Base-by-base conservation (phyloP, 2,329 filamentous ascomycete genomes). In the Ustulina deusta region DNA sequence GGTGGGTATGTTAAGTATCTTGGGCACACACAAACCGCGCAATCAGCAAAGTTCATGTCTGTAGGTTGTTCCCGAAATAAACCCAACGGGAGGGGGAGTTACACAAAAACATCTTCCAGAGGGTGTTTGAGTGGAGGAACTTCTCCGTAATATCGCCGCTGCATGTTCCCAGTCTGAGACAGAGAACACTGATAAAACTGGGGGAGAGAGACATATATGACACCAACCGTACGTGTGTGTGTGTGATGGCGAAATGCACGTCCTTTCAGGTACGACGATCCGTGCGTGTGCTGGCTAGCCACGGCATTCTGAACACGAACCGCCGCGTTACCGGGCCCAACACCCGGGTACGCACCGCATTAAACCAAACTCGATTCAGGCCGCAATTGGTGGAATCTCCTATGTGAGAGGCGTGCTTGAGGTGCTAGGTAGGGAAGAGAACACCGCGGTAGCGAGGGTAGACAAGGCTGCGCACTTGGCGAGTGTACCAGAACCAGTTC, bases 331-430 rank as follows among this genome's bases (percentile, higher is more conserved):
- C 27, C n/a, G 11, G 4, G n/a, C 9, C 29, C 15, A 17, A 27
- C 15, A 2, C 7, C 64, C 69, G 71, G 72, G 68, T 73, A 72
- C 61, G 61, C 57, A 66, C 72, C 69, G 69, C 57, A 73, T 72
- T 68, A 70, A n/a, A 48, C 25, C 52, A 60, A 44, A 40, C 25
- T 22, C 22, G 25, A 42, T 56, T 64, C 36, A 22, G 13, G 29
- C 34, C 17, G 34, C 17, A 20, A 55, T 65, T 61, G 44, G 40
- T 52, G 9, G 2, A 3, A 17, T 20, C 34, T 6, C 11, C 10
- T 15, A 27, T 29, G 22, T 10, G 22, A 42, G 11, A 56, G 36
- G 10, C 13, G 27, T n/a, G 27, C 22, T 27, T 11, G 57, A 27
- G 55, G n/a, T 29, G 7, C 6, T 40, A 11, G 36, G 38, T 17